Evolutionary conservation across 2,329 filamentous ascomycete genomes (phyloP), one percentile per base, ranked within the genome.

Genomic region (Fusarium nodosum): DNA sequence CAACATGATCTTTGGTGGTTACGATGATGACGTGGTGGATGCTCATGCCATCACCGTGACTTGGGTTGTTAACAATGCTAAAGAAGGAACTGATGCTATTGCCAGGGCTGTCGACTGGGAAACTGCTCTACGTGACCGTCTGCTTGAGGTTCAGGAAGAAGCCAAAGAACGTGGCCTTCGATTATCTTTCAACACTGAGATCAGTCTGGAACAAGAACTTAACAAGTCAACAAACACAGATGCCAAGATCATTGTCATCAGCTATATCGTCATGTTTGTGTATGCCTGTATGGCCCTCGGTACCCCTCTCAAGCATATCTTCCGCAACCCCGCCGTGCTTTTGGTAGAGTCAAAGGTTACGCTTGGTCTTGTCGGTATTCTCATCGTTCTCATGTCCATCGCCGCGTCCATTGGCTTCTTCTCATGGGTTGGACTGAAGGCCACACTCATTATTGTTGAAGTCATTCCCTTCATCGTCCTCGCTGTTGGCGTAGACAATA

Each of bases 161-260:
- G 97, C 96, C 10, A 80, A 80, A 5, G 85, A 90, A 22, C 89
- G 92, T 48, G 94, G 94, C 1, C 86, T 99, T 12, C 88, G 96
- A 22, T 82, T 99, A 36, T 98, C 94, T 10, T 99, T 98, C 85
- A 97, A 90, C 51, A 97, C 96, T 0, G 96, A 99, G 81, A 93
- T 95, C 79, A 97, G 94, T 79, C 83, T 99, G 65, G 95, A 98
- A 78, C 88, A 97, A 77, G 96, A 99, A 77, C 85, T 99, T 60
- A 99, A 97, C 83, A 97, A 98, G 81, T 97, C 94, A 38, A 97
- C 94, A 51, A 99, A 99, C 79, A 98, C 96, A 0, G 96, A 99
- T 79, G 97, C 95, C 45, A 97, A 95, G 79, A 99, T 99, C 74
- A 90, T 99, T 26, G 89, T 95, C 56, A 91, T 99, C 80, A 98